Conservation (phyloP, 495 filamentous ascomycete species). For the Penicilliopsis zonata region DNA sequence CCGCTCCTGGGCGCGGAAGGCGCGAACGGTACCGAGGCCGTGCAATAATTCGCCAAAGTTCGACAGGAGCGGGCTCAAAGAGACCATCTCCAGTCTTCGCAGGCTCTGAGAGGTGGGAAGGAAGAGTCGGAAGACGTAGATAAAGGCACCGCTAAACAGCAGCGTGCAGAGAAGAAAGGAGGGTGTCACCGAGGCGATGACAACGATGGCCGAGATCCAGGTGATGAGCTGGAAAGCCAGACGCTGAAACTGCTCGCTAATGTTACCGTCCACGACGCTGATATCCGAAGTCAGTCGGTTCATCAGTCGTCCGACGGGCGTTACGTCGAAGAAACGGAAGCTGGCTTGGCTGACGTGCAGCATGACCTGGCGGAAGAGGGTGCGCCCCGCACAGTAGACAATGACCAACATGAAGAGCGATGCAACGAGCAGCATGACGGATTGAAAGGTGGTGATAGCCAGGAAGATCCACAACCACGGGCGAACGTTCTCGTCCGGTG, state of each 20-base stretch:
- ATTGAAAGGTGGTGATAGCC: slow-evolving; percentile 43
- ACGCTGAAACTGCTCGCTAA: slow-evolving; percentile 53
- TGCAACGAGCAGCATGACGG: slow-evolving; percentile 39
- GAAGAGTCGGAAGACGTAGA: slow-evolving; percentile 58
- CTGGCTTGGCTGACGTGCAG: slow-evolving; percentile 59
- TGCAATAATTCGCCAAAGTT: slow-evolving; percentile 75
- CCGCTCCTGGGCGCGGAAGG: slow-evolving; percentile 57
- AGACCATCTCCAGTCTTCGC: slow-evolving; percentile 73
- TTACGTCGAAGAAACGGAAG: slow-evolving; percentile 81
- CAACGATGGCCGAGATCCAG: slow-evolving; percentile 58
- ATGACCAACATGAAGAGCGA: slow-evolving; percentile 55
- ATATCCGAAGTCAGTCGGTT: slow-evolving; percentile 81
- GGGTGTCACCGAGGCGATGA: slow-evolving; percentile 67
- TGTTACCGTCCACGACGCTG: slow-evolving; percentile 67
- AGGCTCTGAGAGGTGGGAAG: slow-evolving; percentile 74
- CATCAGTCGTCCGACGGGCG: slow-evolving; percentile 73
- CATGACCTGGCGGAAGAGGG: slow-evolving; percentile 58
- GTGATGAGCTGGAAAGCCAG: slow-evolving; percentile 52
- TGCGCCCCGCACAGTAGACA: slow-evolving; percentile 60
- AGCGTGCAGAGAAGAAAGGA: slow-evolving; percentile 60
- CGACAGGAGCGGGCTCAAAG: slow-evolving; percentile 67
- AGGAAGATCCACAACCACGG: slow-evolving; percentile 66
- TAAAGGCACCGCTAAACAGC: slow-evolving; percentile 47
- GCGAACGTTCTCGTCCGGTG: slow-evolving; percentile 50
- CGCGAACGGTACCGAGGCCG: slow-evolving; percentile 66